Conservation (phyloP, 257 asterid species). For the Forsythia suspensa region DNA sequence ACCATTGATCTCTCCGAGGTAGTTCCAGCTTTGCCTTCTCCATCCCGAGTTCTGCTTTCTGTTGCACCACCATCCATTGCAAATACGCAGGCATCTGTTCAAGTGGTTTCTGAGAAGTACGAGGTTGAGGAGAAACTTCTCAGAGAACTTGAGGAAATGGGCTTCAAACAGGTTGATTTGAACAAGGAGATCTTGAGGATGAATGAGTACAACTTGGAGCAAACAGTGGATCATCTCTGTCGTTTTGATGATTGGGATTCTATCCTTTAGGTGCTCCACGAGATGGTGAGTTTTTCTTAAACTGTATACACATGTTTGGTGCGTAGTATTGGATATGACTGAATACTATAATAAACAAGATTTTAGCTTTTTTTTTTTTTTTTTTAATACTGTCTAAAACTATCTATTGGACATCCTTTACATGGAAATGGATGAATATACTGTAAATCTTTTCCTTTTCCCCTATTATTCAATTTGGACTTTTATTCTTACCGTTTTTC, state of each 20-base stretch:
- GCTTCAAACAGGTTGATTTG: constrained; percentile 64
- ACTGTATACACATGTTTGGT: background rate
- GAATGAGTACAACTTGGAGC: constrained; percentile 68
- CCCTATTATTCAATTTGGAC: background rate
- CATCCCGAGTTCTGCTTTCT: background rate
- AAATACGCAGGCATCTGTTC: constrained; percentile 8
- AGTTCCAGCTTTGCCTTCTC: background rate
- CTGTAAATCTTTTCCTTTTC: background rate
- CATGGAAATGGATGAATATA: background rate
- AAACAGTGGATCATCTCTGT: constrained; percentile 69
- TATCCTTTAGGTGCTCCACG: constrained; percentile 65
- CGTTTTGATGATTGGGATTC: constrained; percentile 75
- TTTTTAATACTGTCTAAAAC: background rate
- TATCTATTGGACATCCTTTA: background rate
- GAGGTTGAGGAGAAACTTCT: constrained; percentile 61
- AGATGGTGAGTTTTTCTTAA: constrained; percentile 59
- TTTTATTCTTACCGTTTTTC: background rate
- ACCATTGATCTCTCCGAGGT: background rate
- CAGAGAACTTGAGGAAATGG: constrained; percentile 73
- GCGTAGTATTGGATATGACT: background rate
- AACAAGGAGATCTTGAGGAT: constrained; percentile 76
- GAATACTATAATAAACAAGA: background rate
- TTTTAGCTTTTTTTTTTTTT: background rate
- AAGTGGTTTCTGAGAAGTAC: constrained; percentile 20
- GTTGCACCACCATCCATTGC: background rate